Base-by-base conservation (phyloP, 345 rosid species). In the Pistacia atlantica region DNA sequence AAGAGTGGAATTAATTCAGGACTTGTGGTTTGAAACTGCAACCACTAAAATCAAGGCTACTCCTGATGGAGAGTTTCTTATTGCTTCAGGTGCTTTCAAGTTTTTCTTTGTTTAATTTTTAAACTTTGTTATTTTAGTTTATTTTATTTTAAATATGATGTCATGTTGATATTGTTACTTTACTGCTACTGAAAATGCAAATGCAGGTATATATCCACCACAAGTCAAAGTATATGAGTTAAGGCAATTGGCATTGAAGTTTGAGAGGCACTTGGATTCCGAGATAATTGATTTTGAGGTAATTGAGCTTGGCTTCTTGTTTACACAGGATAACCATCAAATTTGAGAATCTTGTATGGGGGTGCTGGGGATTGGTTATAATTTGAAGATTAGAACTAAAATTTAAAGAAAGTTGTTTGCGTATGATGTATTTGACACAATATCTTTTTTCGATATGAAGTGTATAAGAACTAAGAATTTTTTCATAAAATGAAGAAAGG, bases 281-380 rank as follows among this genome's bases (percentile, higher is more conserved):
- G 97, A 96, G 88, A 96, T 96, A n/a, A 76, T 93, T 71, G 90
- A 96, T 86, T 96, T 93, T 71, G 84, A 96, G 97, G 98, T 92
- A 79, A 64, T 64, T 70, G 70, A 7, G 8, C 1, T 9, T 52
- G 6, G 4, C 16, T 46, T 8, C 10, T 49, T 25, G 38, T 37
- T 20, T 17, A 61, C 1, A 25, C 38, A 4, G 45, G 31, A 62
- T 13, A 48, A 17, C 54, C 54, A 45, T 45, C 25, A 48, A 46
- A 46, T 58, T 56, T 59, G 14, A 72, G 11, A 46, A 46, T 46
- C 51, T 46, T 46, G 7, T 31, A 31, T 31, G 33, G 33, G 33
- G 33, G 11, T 20, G 3, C 5, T 67, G 33, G 33, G 38, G 22
- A 68, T 5, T 49, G 11, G 22, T 33, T 28, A 51, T 69, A 69